Base-by-base conservation (phyloP, 805 yeast species). In the Brettanomyces bruxellensis region DNA sequence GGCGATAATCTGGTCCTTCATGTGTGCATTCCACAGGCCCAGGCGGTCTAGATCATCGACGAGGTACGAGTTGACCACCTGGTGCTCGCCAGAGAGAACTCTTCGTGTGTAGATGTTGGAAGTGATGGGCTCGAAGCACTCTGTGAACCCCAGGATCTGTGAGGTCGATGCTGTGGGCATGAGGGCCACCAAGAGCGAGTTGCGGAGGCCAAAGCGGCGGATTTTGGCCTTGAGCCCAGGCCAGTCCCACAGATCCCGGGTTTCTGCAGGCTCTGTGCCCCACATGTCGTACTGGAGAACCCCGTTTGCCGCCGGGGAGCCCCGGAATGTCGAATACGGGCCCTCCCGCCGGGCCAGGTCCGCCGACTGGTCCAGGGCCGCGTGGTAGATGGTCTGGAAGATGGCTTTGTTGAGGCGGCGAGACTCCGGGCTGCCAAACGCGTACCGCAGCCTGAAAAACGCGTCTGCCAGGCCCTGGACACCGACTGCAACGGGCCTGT, bases 131-230 rank as follows among this genome's bases (percentile, higher is more conserved):
- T 91, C 99, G 64, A 91, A 91, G 67, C 97, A 90, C 69, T 91
- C 98, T 56, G 81, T 90, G 71, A 77, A 87, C 37, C 97, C 98
- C 45, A 91, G 71, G 44, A 91, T 90, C 69, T 89, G 97, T 3
- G 98, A 91, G 2, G 98, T 91, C 1, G 97, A 88, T 2, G 98
- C 98, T 14, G 98, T 91, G 40, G 98, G 98, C 98, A 91, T 91
- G 45, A 96, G 93, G 1, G 95, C 97, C 34, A 90, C 86, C 14
- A 90, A 64, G 47, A 91, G 68, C 4, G 97, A 91, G 70, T 91
- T 91, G 59, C 97, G 72, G 38, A 91, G 57, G 42, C 98, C 98
- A 57, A 78, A 66, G 51, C 67, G 64, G 44, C 67, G 67, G 50
- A 91, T 72, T 38, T 77, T 68, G 9, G 66, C 68, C 65, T 84